Conservation (phyloP, 176 grass and related monocot genomes). For the Chrysopogon serrulatus region DNA sequence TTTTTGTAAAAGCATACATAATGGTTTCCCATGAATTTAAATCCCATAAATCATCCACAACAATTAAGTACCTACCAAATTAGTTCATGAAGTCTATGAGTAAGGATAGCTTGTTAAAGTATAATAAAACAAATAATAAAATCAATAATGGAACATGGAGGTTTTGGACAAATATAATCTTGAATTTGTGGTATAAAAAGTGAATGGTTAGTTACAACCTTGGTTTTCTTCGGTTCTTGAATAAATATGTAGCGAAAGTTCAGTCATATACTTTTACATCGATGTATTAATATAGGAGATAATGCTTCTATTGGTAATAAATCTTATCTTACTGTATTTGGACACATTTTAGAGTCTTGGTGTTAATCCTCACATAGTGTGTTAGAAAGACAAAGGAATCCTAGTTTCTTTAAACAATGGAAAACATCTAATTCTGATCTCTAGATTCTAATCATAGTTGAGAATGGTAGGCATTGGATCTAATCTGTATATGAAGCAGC, state of each 20-base stretch:
- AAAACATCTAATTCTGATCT: too few relatives aligned
- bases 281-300: neutral
- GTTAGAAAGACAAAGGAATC: neutral
- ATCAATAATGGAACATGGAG: neutral
- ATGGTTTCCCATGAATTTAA: neutral
- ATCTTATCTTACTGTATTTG: neutral
- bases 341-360: neutral
- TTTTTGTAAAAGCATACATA: neutral
- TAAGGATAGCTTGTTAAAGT: neutral
- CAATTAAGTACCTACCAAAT: neutral
- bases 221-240: neutral
- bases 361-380: neutral
- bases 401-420: neutral
- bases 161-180: neutral
- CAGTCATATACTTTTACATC: neutral
- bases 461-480: too few relatives aligned
- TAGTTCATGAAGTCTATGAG: neutral
- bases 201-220: neutral
- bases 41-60: constrained; percentile 9
- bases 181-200: neutral
- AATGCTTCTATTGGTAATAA: neutral
- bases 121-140: neutral
- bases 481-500: too few relatives aligned
- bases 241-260: neutral
- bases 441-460: too few relatives aligned